These are phyloP conservation scores for Mycocentrospora acerina DNA, from an alignment of 2,329 filamentous ascomycete species.

Conservation along the genomic window DNA sequence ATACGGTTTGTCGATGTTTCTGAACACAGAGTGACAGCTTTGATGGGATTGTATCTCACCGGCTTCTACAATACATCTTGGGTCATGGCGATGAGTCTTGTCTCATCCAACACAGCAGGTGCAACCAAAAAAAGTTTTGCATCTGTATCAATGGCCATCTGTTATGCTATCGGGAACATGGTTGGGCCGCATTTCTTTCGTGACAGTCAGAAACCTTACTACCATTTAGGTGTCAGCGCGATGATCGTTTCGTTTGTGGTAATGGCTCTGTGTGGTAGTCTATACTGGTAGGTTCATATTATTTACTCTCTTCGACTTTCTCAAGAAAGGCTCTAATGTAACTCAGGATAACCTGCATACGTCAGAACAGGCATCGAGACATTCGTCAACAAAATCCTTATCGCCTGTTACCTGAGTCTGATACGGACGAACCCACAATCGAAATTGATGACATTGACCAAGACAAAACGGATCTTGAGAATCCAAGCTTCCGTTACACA, in stretches of 20 bases:
- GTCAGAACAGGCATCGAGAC: too few relatives aligned
- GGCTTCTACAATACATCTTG: conserved; percentile 5
- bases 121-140: conserved; percentile 7
- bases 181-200: conserved; percentile 3
- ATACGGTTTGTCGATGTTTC: conserved; percentile 1
- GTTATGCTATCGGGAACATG: conserved; percentile 4
- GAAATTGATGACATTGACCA: too few relatives aligned
- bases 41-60: conserved; percentile 2
- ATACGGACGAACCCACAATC: too few relatives aligned
- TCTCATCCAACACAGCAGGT: conserved; percentile 6
- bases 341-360: too few relatives aligned
- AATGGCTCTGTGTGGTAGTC: background rate
- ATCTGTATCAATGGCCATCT: conserved; percentile 3
- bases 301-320: too few relatives aligned
- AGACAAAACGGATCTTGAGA: too few relatives aligned
- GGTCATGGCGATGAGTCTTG: conserved; percentile 3
- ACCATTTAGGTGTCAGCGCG: conserved; percentile 1
- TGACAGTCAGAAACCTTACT: background rate
- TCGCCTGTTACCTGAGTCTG: too few relatives aligned
- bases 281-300: too few relatives aligned
- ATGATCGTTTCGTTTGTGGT: conserved; percentile 2
- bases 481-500: too few relatives aligned
- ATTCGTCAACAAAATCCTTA: too few relatives aligned
- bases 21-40: conserved; percentile 2
- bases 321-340: too few relatives aligned